These are phyloP conservation scores for Rhodotorula sp. DNA, from an alignment of 1,284 basidiomycete genomes.

Conservation along the genomic window DNA sequence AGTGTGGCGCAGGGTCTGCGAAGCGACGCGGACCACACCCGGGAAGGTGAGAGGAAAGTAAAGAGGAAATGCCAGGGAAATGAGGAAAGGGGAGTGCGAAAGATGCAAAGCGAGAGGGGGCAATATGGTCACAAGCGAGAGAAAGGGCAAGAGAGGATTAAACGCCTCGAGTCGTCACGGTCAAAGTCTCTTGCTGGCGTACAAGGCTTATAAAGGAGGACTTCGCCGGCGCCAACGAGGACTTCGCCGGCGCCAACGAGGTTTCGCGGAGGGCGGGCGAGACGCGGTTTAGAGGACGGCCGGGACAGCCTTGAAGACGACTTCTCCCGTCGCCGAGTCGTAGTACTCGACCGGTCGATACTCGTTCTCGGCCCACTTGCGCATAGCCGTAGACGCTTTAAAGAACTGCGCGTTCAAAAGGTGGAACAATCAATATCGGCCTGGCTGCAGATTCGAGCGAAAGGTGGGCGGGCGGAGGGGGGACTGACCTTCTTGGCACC, in stretches of 20 bases:
- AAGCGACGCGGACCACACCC: background rate
- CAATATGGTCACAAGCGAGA: background rate
- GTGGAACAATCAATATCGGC: background rate
- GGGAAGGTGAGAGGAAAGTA: background rate
- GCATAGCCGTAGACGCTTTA: slow-evolving; percentile 31
- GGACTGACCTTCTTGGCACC: slow-evolving; percentile 44
- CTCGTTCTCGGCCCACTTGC: slow-evolving; percentile 38
- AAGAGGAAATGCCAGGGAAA: background rate
- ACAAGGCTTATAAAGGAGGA: no score
- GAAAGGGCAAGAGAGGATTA: no score
- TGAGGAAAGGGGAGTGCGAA: background rate
- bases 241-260: no score
- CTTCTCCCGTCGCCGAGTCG: background rate
- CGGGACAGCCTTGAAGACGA: background rate
- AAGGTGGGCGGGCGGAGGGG: no score
- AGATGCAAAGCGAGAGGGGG: background rate
- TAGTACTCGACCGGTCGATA: slow-evolving; percentile 18
- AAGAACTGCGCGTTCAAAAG: slow-evolving; percentile 36
- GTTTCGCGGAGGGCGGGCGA: background rate
- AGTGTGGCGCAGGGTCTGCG: no score
- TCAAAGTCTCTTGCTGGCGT: no score
- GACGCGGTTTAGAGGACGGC: slow-evolving; percentile 3
- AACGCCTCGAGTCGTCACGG: no score
- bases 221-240: no score
- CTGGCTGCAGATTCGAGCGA: background rate